Evolutionary conservation across 2,329 filamentous ascomycete genomes (phyloP).

Genomic region (Trichothecium sympodiale): DNA sequence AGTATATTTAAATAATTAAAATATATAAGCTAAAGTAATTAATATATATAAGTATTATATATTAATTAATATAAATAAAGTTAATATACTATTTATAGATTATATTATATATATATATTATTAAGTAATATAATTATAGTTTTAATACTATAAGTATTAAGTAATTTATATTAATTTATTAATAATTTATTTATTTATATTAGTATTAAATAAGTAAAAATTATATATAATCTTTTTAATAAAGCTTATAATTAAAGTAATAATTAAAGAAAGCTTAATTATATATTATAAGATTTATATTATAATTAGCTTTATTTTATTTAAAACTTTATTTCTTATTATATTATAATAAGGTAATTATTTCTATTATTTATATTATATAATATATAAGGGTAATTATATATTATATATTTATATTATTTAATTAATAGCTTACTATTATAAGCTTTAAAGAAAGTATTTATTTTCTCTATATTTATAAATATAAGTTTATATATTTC

Average conservation of each 20-base stretch:
- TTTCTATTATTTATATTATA: slow-evolving; percentile 1
- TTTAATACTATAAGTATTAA: background rate
- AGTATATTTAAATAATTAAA: background rate
- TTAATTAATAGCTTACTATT: background rate
- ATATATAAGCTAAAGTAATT: too few relatives aligned
- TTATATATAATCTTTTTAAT: background rate
- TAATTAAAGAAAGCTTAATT: background rate
- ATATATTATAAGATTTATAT: too few relatives aligned
- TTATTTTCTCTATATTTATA: background rate
- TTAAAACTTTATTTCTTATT: background rate
- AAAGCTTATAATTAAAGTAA: background rate
- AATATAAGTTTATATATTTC: background rate
- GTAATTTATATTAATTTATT: background rate
- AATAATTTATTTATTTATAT: background rate
- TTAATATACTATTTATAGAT: slow-evolving; percentile 1
- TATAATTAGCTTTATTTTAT: background rate
- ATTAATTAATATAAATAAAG: slow-evolving; percentile 1
- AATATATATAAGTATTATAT: background rate
- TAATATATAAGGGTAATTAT: slow-evolving; percentile 1
- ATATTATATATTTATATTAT: slow-evolving; percentile 1
- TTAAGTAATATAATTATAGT: background rate
- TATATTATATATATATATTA: too few relatives aligned
- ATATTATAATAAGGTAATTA: background rate
- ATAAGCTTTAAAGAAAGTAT: too few relatives aligned
- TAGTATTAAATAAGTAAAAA: background rate